These are phyloP conservation scores for Arthrinium phaeospermum DNA, from an alignment of 2,329 filamentous ascomycete species.

Conservation along the genomic window DNA sequence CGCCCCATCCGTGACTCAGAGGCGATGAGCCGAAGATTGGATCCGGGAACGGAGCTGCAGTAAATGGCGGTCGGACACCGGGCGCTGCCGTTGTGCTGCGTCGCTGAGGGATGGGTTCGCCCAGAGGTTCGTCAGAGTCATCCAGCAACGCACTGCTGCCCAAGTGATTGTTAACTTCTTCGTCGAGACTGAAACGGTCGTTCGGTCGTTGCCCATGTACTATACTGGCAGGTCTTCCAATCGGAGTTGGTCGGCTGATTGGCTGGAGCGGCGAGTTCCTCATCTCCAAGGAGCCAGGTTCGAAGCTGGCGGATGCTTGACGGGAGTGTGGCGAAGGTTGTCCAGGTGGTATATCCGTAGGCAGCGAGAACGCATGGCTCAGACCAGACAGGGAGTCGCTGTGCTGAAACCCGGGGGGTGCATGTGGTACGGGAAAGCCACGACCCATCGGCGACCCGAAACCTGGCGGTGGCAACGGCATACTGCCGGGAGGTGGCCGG, in stretches of 20 bases:
- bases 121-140: constrained; percentile 68
- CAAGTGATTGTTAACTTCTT: constrained; percentile 77
- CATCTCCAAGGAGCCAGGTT: constrained; percentile 49
- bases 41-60: constrained; percentile 49
- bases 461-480: constrained; percentile 56
- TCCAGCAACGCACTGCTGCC: constrained; percentile 89
- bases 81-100: constrained; percentile 60
- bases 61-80: constrained; percentile 52
- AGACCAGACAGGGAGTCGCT: constrained; percentile 44
- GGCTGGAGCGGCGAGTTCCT: constrained; percentile 62
- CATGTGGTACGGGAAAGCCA: constrained; percentile 48
- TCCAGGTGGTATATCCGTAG: constrained; percentile 38
- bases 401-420: constrained; percentile 58
- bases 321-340: constrained; percentile 68
- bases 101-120: constrained; percentile 45
- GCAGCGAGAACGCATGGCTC: constrained; percentile 45
- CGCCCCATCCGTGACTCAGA: constrained; percentile 45
- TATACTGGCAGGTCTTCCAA: constrained; percentile 83
- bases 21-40: constrained; percentile 42
- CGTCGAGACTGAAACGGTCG: constrained; percentile 40
- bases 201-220: constrained; percentile 55
- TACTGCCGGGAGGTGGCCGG: constrained; percentile 50
- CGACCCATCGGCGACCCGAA: constrained; percentile 50
- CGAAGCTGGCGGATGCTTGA: constrained; percentile 75
- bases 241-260: constrained; percentile 83